Percentiles rank a stretch among this genome's conserved stretches.
These are phyloP conservation scores for Trametes cinnabarina DNA, from an alignment of 768 basidiomycete genomes.

Conservation along the genomic window DNA sequence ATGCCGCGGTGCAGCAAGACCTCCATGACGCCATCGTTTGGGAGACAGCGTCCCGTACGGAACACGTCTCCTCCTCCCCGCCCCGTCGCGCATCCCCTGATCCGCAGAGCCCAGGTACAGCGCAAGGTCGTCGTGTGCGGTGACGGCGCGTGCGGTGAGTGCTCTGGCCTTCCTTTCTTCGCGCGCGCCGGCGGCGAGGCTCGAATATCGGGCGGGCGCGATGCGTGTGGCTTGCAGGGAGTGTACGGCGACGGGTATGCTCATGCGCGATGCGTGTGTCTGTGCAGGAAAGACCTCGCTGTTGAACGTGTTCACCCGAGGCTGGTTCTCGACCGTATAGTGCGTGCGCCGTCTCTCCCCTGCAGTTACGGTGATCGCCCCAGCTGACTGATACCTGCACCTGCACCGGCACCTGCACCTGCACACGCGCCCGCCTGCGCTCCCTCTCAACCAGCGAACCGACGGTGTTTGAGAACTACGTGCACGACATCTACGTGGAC, in stretches of 20 bases:
- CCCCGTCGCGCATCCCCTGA: background rate
- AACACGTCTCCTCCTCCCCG: background rate
- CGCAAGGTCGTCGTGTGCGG: slow-evolving; percentile 88
- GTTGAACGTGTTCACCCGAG: slow-evolving; percentile 84
- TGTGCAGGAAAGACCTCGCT: slow-evolving; percentile 78
- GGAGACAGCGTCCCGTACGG: slow-evolving; percentile 17
- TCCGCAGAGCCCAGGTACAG: slow-evolving; percentile 37
- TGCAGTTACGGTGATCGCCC: no score
- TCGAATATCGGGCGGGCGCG: no score
- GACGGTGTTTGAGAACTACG: slow-evolving; percentile 97
- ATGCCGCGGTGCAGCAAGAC: slow-evolving; percentile 18
- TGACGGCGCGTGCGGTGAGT: slow-evolving; percentile 89
- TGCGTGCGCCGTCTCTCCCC: slow-evolving; percentile 37
- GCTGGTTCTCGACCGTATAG: slow-evolving; percentile 95
- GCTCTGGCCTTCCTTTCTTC: no score
- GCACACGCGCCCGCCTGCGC: background rate
- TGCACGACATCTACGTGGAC: slow-evolving; percentile 84
- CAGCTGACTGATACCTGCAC: background rate
- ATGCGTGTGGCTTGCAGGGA: no score
- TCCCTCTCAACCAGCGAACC: slow-evolving; percentile 57
- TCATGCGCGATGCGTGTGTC: background rate
- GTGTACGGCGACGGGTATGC: no score
- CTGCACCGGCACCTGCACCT: no score
- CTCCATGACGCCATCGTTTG: slow-evolving; percentile 18
- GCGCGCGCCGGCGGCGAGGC: no score